Percentiles rank a stretch among this genome's conserved stretches.
Conservation (phyloP, 2,329 filamentous ascomycete genomes). For the Aspergillus sp. region DNA sequence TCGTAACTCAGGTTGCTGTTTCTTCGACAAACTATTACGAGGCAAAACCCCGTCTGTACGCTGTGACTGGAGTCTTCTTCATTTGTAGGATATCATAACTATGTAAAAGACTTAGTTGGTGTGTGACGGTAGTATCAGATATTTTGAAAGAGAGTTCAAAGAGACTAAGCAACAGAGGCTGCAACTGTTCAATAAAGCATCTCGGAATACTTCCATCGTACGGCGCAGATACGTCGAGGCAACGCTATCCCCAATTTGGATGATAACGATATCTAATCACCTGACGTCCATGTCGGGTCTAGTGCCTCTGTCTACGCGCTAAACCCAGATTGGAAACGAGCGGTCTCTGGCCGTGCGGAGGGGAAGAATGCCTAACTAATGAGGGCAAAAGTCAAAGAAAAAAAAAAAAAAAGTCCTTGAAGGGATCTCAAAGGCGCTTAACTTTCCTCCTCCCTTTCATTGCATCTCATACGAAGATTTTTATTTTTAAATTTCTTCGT, state of each 20-base stretch:
- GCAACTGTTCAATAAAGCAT: too few species aligned
- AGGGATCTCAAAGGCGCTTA: slow-evolving; percentile 17
- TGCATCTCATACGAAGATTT: not conserved
- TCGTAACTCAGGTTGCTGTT: too few species aligned
- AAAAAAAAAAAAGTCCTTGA: slow-evolving; percentile 29
- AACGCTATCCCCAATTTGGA: slow-evolving; percentile 24
- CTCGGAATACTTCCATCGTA: not conserved
- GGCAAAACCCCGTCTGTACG: too few species aligned
- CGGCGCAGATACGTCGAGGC: not conserved
- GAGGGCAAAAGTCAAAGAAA: slow-evolving; percentile 23
- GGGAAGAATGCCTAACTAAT: slow-evolving; percentile 31
- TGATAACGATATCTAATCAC: slow-evolving; percentile 24
- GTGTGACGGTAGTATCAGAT: too few species aligned
- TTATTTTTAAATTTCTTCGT: not conserved
- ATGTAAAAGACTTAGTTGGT: too few species aligned
- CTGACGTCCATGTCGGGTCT: slow-evolving; percentile 21
- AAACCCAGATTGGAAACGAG: slow-evolving; percentile 12
- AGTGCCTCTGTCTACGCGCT: slow-evolving; percentile 13
- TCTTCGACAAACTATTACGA: too few species aligned
- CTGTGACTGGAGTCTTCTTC: too few species aligned
- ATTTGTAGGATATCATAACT: too few species aligned
- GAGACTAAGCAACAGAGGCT: too few species aligned
- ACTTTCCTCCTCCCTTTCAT: slow-evolving; percentile 9
- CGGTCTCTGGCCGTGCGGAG: slow-evolving; percentile 8
- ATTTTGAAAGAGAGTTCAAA: too few species aligned